Percentiles rank a stretch among this genome's conserved stretches.
These are phyloP conservation scores for Boeremia exigua DNA, from an alignment of 2,329 filamentous ascomycete species.

Conservation along the genomic window DNA sequence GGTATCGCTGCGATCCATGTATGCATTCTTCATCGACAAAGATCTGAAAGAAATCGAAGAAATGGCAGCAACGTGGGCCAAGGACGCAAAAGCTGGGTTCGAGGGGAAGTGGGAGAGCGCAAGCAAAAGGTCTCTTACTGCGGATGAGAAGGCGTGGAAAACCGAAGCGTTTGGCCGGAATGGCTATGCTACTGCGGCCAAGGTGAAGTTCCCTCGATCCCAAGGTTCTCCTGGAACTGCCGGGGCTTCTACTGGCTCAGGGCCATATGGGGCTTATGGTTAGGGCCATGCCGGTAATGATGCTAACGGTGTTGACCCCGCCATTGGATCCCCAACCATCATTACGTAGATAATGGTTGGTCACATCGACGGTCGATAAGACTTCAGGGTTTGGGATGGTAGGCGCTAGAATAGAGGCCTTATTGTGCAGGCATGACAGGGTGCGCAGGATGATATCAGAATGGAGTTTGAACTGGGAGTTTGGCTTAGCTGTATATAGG, in stretches of 20 bases:
- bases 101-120: background rate
- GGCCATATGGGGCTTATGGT: background rate
- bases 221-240: background rate
- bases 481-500: slow-evolving; percentile 1
- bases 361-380: background rate
- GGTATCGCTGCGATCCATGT: background rate
- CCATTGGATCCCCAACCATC: background rate
- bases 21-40: background rate
- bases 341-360: background rate
- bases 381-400: background rate
- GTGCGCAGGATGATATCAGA: background rate
- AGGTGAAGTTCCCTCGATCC: background rate
- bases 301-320: background rate
- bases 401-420: background rate
- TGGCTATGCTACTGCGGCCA: background rate
- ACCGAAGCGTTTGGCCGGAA: background rate
- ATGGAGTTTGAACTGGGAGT: background rate
- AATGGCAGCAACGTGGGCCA: background rate
- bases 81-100: background rate
- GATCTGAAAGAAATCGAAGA: background rate
- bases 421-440: background rate
- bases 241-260: background rate
- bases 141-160: background rate
- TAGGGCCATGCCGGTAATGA: background rate
- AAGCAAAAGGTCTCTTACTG: background rate